phyloP scores from a whole-genome alignment of 495 filamentous ascomycete species.

The Trichoderma asperelloides region DNA sequence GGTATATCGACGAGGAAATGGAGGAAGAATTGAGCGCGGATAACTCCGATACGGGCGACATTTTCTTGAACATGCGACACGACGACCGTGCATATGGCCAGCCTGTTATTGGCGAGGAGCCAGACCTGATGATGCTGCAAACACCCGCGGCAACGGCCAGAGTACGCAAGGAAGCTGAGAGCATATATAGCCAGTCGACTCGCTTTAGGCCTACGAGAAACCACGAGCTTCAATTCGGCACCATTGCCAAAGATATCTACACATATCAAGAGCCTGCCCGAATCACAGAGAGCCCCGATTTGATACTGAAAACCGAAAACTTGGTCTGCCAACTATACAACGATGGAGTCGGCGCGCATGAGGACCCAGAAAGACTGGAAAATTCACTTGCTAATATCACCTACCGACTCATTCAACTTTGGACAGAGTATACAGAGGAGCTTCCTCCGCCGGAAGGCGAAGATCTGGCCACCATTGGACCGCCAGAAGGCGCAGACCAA shows the following conservation, averaged over 20 bases:
- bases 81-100: constrained; percentile 11
- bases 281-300: constrained; percentile 39
- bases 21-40: constrained; percentile 22
- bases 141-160: constrained; percentile 39
- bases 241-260: constrained; percentile 44
- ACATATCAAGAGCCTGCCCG: constrained; percentile 33
- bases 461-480: constrained; percentile 52
- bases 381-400: constrained; percentile 46
- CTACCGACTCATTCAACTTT: constrained; percentile 46
- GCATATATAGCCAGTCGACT: constrained; percentile 35
- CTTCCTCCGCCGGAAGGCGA: constrained; percentile 40
- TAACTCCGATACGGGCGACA: constrained; percentile 18
- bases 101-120: constrained; percentile 20
- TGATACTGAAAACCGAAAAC: constrained; percentile 50
- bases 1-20: constrained; percentile 22
- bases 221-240: constrained; percentile 35
- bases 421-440: constrained; percentile 44
- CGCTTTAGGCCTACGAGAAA: constrained; percentile 21
- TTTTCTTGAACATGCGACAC: constrained; percentile 25
- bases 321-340: constrained; percentile 45
- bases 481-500: constrained; percentile 45
- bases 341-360: constrained; percentile 43
- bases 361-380: constrained; percentile 46
- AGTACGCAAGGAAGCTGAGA: constrained; percentile 34
- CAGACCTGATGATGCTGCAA: constrained; percentile 36